Evolutionary conservation across 257 asterid genomes (phyloP), one percentile per base, ranked within the genome.

Genomic region (Jasminum sambac): DNA sequence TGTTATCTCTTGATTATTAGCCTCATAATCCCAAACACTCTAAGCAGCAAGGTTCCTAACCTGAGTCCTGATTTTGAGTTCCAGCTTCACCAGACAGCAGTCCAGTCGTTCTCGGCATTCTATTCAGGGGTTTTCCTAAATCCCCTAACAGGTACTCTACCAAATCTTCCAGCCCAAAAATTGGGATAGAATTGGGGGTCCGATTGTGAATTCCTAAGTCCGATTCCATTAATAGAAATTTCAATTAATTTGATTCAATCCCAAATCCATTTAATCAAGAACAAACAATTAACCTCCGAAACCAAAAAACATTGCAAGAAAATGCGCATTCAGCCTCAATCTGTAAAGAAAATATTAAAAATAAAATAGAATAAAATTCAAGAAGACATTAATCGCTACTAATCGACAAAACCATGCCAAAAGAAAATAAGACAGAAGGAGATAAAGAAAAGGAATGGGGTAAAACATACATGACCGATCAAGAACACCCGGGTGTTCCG

Each of bases 111-210:
- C 88, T 85, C 90, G 17, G 90, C 97, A 89, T 90, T 68, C 90
- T 89, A 65, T 85, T 78, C 2, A 89, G 78, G 58, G 96, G 95
- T 74, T 87, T 90, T 66, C 88, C 92, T 48, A 87, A 72, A 84
- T 87, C 94, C 72, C 96, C 88, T 60, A 90, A 85, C 58, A 87
- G 96, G 64, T 77, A 84, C 69, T 89, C 92, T 58, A 90, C 97
- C 87, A 90, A 93, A 72, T 92, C 98, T 24, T 95, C 95, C 77
- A 88, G 89, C 71, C 95, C 74, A 72, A 87, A 76, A 59, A 88
- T 76, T 61, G 74, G 85, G 81, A 74, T 77, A 5, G 78, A 64
- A 39, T 61, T 74, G 34, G 82, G 76, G 85, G 79, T 72, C 77
- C 6, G 80, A 64, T 48, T 64, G 72, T 38, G 82, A 75, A 37